These are phyloP conservation scores for Rhodotorula paludigena DNA, from an alignment of 768 basidiomycete genomes.

Conservation along the genomic window DNA sequence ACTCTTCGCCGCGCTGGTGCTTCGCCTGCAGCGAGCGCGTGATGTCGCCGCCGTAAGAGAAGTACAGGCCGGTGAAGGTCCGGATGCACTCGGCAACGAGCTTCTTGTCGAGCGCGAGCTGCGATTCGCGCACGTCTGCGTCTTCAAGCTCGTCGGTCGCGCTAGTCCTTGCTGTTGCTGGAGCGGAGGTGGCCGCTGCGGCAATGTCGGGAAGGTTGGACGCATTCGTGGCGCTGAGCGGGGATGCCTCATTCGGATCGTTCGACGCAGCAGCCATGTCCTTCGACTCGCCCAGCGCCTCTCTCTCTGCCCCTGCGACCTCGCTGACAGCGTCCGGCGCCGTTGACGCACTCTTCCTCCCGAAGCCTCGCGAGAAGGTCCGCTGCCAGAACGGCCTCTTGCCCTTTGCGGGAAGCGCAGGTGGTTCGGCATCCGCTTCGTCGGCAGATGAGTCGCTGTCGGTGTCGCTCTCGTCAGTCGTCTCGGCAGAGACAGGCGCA, in stretches of 20 bases:
- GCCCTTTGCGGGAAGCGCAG: background rate
- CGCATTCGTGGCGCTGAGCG: background rate
- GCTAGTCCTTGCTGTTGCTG: background rate
- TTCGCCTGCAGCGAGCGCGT: constrained; percentile 21
- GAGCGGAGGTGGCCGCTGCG: background rate
- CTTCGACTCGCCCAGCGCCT: background rate
- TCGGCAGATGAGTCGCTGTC: constrained; percentile 9
- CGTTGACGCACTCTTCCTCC: background rate
- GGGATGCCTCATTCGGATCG: constrained; percentile 7
- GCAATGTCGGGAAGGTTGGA: background rate
- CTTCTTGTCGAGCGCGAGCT: constrained; percentile 39
- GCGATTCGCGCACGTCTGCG: constrained; percentile 4
- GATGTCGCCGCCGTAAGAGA: constrained; percentile 23
- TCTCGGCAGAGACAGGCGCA: background rate
- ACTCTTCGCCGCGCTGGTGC: constrained; percentile 13
- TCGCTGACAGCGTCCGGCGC: background rate
- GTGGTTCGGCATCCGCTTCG: constrained; percentile 17
- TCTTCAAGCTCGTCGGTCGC: background rate
- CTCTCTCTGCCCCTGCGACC: background rate
- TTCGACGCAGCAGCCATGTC: background rate
- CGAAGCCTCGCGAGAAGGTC: constrained; percentile 9
- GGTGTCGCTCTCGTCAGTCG: background rate
- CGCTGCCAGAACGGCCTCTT: constrained; percentile 28
- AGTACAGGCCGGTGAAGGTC: constrained; percentile 22
- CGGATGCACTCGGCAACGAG: constrained; percentile 33